phyloP scores from a whole-genome alignment of 2,329 filamentous ascomycete species.

The Lomentospora prolificans region DNA sequence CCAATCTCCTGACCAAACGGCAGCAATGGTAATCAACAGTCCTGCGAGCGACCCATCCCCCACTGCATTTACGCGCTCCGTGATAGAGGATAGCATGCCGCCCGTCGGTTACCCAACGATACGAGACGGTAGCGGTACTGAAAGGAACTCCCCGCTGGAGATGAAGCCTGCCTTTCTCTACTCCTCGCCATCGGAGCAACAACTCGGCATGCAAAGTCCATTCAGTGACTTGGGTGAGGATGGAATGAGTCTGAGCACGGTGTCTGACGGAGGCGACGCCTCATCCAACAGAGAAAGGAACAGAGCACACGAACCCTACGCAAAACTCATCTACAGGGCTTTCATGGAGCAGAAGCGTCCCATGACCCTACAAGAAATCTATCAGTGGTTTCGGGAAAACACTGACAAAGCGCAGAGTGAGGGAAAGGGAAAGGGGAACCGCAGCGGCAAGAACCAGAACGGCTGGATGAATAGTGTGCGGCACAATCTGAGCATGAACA shows the following conservation, averaged over 20 bases:
- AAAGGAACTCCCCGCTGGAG: not conserved
- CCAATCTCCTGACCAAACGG: not conserved
- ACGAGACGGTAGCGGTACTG: not conserved
- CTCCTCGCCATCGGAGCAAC: not conserved
- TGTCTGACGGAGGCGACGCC: not conserved
- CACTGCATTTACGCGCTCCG: not conserved
- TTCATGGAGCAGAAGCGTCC: conserved; percentile 57
- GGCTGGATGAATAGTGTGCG: conserved; percentile 96
- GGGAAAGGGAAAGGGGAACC: conserved; percentile 92
- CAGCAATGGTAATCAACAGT: not conserved
- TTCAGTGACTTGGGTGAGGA: not conserved
- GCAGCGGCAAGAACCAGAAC: conserved; percentile 57
- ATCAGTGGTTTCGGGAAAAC: conserved; percentile 78
- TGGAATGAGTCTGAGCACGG: not conserved
- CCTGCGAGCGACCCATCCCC: not conserved
- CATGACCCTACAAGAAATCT: conserved; percentile 78
- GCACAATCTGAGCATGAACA: conserved; percentile 94
- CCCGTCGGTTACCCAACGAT: not conserved
- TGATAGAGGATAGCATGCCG: not conserved
- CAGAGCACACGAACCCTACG: conserved; percentile 54
- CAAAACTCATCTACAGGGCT: conserved; percentile 68
- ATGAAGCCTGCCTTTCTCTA: not conserved
- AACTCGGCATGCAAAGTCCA: not conserved
- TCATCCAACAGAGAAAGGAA: not conserved
- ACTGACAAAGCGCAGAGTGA: conserved; percentile 70